Evolutionary conservation across 1,284 basidiomycete species (phyloP).

Genomic region (Ceratobasidium sp.): DNA sequence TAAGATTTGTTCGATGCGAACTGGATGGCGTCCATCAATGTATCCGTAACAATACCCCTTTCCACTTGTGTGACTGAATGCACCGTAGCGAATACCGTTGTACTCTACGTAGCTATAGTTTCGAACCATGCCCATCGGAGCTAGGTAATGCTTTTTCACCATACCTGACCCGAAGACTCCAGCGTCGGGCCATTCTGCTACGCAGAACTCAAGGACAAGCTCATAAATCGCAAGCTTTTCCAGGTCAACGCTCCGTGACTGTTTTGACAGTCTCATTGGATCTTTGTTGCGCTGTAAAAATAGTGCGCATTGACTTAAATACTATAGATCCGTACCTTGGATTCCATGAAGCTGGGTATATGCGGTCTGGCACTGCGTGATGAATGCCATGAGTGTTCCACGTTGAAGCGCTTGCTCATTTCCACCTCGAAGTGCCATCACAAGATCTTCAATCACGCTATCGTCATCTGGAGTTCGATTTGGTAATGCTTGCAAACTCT

Average conservation of each 20-base stretch:
- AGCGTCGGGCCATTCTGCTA: neutral
- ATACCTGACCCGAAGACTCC: constrained; percentile 14
- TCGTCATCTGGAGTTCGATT: constrained; percentile 14
- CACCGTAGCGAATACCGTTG: neutral
- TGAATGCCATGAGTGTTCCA: constrained; percentile 17
- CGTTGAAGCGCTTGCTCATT: constrained; percentile 8
- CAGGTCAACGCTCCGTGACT: constrained; percentile 3
- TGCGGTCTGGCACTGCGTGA: constrained; percentile 6
- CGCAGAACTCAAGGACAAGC: neutral
- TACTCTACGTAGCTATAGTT: constrained; percentile 27
- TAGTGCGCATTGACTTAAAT: neutral
- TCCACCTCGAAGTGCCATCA: neutral
- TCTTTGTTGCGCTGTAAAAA: neutral
- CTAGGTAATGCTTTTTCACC: neutral
- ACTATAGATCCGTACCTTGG: neutral
- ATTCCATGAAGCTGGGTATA: constrained; percentile 5
- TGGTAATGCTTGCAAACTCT: too few species aligned
- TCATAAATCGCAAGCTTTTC: neutral
- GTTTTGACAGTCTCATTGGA: neutral
- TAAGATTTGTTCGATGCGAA: constrained; percentile 9
- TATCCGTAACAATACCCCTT: constrained; percentile 12
- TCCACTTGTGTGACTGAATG: neutral
- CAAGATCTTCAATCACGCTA: neutral
- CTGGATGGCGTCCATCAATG: neutral
- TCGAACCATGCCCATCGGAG: neutral